A percentile compares a stretch with the other conserved stretches of the same genome.
Evolutionary conservation across 345 rosid species (phyloP).

Genomic region (Rhizophora apiculata): DNA sequence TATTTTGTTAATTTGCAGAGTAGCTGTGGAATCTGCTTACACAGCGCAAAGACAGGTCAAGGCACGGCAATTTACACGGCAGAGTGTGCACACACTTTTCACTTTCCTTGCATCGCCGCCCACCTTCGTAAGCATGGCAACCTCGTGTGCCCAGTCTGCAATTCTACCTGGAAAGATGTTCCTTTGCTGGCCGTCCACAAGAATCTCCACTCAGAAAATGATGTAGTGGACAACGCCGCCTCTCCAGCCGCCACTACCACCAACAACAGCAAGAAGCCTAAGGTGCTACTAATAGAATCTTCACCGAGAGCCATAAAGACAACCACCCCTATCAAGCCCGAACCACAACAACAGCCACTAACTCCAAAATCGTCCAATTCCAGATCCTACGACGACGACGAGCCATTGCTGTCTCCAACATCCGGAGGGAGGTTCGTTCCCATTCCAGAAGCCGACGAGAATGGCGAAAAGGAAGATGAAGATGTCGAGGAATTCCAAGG

Average conservation of each 20-base stretch:
- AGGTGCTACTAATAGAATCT: slow-evolving; percentile 21
- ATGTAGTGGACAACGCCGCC: slow-evolving; percentile 6
- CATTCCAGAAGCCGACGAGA: slow-evolving; percentile 32
- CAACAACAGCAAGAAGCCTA: slow-evolving; percentile 10
- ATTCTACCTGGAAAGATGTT: slow-evolving; percentile 30
- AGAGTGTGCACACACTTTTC: slow-evolving; percentile 32
- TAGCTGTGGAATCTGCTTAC: slow-evolving; percentile 34
- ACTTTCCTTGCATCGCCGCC: slow-evolving; percentile 33
- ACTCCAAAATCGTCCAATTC: slow-evolving; percentile 14
- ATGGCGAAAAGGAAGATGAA: slow-evolving; percentile 13
- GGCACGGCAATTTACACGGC: slow-evolving; percentile 36
- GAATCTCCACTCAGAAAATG: slow-evolving; percentile 15
- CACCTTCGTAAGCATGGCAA: slow-evolving; percentile 26
- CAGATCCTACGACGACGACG: slow-evolving; percentile 32
- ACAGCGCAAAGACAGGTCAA: slow-evolving; percentile 32
- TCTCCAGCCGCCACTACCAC: not conserved
- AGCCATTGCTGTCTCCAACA: slow-evolving; percentile 30
- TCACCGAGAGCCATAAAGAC: slow-evolving; percentile 17
- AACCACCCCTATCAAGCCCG: not conserved
- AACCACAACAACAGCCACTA: not conserved
- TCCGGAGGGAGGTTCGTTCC: slow-evolving; percentile 23
- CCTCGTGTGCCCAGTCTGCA: slow-evolving; percentile 31
- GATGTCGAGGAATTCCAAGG: slow-evolving; percentile 69
- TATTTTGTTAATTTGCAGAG: slow-evolving; percentile 16
- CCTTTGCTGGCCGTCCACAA: slow-evolving; percentile 28